These are phyloP conservation scores for Aspergillus bridgeri DNA, from an alignment of 495 filamentous ascomycete species.

Conservation along the genomic window DNA sequence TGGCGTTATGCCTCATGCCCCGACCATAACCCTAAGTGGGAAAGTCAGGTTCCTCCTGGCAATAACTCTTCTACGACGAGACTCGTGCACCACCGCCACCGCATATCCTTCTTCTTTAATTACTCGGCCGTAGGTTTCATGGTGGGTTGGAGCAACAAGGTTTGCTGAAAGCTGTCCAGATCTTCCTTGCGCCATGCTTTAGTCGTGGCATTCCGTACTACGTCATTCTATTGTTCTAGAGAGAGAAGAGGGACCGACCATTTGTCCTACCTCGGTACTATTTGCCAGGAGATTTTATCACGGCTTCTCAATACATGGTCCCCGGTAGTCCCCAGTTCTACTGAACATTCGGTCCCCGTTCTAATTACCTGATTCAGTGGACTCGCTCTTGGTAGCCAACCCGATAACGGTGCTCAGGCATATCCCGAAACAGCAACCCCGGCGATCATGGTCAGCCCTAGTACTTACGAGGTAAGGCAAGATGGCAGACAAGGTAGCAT, in stretches of 20 bases:
- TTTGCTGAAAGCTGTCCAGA: background rate
- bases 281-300: background rate
- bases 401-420: too few species aligned
- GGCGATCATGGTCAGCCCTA: background rate
- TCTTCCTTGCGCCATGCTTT: constrained; percentile 12
- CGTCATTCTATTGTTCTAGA: constrained; percentile 21
- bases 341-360: too few species aligned
- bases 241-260: background rate
- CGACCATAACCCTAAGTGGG: constrained; percentile 7
- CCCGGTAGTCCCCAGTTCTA: too few species aligned
- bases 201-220: constrained; percentile 14
- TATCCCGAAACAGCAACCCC: too few species aligned
- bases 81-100: constrained; percentile 17
- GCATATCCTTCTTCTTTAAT: constrained; percentile 3
- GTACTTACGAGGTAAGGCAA: background rate
- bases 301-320: too few species aligned
- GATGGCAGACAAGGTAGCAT: background rate
- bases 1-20: constrained; percentile 15
- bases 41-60: constrained; percentile 8
- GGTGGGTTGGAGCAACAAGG: constrained; percentile 7
- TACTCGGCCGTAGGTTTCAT: constrained; percentile 10
- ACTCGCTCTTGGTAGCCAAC: too few species aligned
- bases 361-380: too few species aligned
- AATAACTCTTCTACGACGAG: constrained; percentile 7
- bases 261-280: background rate